Base-by-base conservation (phyloP, 192 early-diverging fungal genomes). In the Coemansia sp. region DNA sequence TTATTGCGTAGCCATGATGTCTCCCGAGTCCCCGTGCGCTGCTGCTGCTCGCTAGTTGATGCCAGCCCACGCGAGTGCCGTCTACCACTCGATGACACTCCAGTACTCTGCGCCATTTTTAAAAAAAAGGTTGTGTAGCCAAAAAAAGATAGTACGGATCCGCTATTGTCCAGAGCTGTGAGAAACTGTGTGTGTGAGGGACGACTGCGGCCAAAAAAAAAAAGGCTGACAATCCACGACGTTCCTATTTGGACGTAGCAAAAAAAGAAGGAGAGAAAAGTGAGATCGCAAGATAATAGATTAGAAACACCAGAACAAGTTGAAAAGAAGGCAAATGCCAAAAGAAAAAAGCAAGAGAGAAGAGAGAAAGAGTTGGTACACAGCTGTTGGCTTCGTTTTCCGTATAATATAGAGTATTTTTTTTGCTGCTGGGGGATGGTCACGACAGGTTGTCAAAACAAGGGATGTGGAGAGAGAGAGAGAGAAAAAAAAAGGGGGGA, bases 391-490 rank as follows among this genome's bases (percentile, higher is more conserved):
- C 46, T 47, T 47, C 5, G 46, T n/a, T 47, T 16, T 24, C 52
- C 6, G 24, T 29, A 29, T 57, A 33, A 57, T 57, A 57, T 57
- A 57, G 54, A 33, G 54, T 57, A 3, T 24, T 24, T 24, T 24
- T 24, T 24, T 24, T 40, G 40, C 40, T 40, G 40, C 40, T 40
- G 5, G 40, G 51, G 51, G 24, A 27, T 11, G 51, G 54, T 57
- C 54, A 57, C 54, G 54, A 33, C 24, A 31, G 29, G 54, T 16
- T 57, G 54, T 33, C 54, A 57, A 33, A 57, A 57, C 51, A 57
- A 33, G 54, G 54, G 54, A 57, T 33, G 54, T 57, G 54, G n/a
- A n/a, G n/a, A n/a, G 54, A 57, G 54, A 33, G 27, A 54, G 52
- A n/a, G 46, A 18, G 1, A 24, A 24, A 24, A 24, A 24, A 24